Base-by-base conservation (phyloP, 1,284 basidiomycete species). In the Rhizoctonia solani region DNA sequence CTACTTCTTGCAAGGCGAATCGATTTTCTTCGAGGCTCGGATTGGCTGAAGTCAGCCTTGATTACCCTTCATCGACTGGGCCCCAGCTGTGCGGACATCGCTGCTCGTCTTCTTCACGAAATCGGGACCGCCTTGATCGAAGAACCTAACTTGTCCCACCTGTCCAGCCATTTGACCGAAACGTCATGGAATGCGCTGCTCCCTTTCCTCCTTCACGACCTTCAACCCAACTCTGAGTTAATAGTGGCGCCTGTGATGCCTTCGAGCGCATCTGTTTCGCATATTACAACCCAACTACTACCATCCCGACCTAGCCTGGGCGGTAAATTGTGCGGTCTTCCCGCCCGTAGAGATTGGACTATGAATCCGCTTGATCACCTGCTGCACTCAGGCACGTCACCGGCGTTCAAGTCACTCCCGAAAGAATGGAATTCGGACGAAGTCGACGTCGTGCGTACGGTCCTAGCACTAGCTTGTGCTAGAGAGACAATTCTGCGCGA, bases 401-500 rank as follows among this genome's bases (percentile, higher is more conserved):
- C 82, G 0, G 88, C 91, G 1, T 88, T 95, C 76, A 82, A 83
- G 54, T 76, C 75, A 44, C 79, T 92, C 1, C 92, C 93, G 1
- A 72, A 78, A 0, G 81, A 83, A 4, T 97, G 94, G 94, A 82
- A 90, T 74, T 86, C 87, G 0, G 88, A 85, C 19, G 95, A 98
- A 76, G 80, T 85, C 13, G 89, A 95, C 30, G 79, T 98, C 13
- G 87, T 89, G 9, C 84, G 87, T 21, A 85, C 87, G 0, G 82
- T 85, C 4, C 78, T 95, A 2, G 74, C 85, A 2, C 78, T 94
- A 16, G 79, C 83, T 1, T 78, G 80, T 34, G 73, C 82, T 56
- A 63, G 73, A 5, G 73, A 75, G 68, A 54, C 49, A 30, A 78
- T 78, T 23, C 72, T 81, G 1, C 72, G 70, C 70, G n/a, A 75